phyloP scores from a whole-genome alignment of 257 asterid genomes.

The Ilex asprella region DNA sequence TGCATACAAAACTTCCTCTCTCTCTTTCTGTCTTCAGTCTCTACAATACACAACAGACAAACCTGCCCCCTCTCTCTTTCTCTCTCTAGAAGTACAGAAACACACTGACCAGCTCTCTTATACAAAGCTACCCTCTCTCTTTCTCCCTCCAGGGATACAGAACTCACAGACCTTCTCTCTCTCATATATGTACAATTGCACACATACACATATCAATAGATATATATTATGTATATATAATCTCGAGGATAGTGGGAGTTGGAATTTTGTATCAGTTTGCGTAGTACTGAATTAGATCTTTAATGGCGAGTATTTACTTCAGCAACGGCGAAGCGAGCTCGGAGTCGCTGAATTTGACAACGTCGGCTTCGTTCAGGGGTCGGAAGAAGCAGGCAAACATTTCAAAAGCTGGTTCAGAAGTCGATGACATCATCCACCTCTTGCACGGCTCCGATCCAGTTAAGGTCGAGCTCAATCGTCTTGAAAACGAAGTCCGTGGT shows the following conservation, averaged over 20 bases:
- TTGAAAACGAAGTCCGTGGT: slow-evolving; percentile 83
- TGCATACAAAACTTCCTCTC: too few relatives aligned
- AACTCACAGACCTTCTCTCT: background rate
- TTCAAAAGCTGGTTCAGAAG: slow-evolving; percentile 41
- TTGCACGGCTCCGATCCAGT: slow-evolving; percentile 88
- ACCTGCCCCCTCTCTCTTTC: slow-evolving; percentile 2
- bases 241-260: background rate
- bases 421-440: slow-evolving; percentile 51
- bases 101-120: too few relatives aligned
- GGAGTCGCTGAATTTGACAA: slow-evolving; percentile 34
- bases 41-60: too few relatives aligned
- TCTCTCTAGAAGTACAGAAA: background rate
- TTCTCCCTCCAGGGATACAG: slow-evolving; percentile 7
- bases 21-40: too few relatives aligned
- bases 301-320: slow-evolving; percentile 32
- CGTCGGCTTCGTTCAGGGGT: slow-evolving; percentile 40
- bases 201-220: slow-evolving; percentile 6
- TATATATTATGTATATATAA: too few relatives aligned
- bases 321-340: slow-evolving; percentile 34
- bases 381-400: slow-evolving; percentile 34
- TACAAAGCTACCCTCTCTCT: background rate
- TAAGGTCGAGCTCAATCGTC: slow-evolving; percentile 83
- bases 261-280: slow-evolving; percentile 3
- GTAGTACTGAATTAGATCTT: slow-evolving; percentile 8
- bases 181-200: background rate